Conservation (phyloP, 2,329 filamentous ascomycete species). For the Waltergamsia citrina region DNA sequence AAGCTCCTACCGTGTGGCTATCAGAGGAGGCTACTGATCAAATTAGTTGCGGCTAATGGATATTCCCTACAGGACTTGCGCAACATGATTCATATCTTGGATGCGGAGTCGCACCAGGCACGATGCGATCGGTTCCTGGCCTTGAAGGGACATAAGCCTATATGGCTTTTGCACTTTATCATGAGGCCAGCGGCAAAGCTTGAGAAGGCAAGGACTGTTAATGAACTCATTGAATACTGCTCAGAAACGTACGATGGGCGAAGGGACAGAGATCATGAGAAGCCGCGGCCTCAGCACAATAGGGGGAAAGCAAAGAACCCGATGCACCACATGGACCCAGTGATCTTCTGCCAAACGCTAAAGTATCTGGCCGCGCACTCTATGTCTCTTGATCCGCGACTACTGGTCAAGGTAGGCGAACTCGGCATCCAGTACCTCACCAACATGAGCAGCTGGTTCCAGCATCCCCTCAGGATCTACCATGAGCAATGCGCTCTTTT, state of each 20-base stretch:
- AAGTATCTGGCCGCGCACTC: neutral
- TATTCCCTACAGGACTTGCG: neutral
- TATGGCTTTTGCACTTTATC: constrained; percentile 6
- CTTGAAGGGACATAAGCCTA: constrained; percentile 1
- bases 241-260: constrained; percentile 1
- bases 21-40: constrained; percentile 1
- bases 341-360: neutral
- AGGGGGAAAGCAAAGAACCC: neutral
- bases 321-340: constrained; percentile 1
- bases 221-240: constrained; percentile 1
- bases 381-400: constrained; percentile 2
- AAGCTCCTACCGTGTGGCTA: constrained; percentile 1
- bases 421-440: constrained; percentile 3
- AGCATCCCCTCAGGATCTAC: constrained; percentile 1
- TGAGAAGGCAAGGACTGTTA: neutral
- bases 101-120: neutral
- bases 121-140: constrained; percentile 4
- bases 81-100: constrained; percentile 3
- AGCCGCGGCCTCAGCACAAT: no score
- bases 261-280: neutral
- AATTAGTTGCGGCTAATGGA: neutral
- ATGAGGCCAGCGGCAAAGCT: neutral
- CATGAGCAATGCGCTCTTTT: constrained; percentile 3
- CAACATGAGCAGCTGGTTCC: constrained; percentile 1
- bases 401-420: constrained; percentile 2